phyloP scores from a whole-genome alignment of 768 basidiomycete genomes.

The Tricholoma saponaceum region DNA sequence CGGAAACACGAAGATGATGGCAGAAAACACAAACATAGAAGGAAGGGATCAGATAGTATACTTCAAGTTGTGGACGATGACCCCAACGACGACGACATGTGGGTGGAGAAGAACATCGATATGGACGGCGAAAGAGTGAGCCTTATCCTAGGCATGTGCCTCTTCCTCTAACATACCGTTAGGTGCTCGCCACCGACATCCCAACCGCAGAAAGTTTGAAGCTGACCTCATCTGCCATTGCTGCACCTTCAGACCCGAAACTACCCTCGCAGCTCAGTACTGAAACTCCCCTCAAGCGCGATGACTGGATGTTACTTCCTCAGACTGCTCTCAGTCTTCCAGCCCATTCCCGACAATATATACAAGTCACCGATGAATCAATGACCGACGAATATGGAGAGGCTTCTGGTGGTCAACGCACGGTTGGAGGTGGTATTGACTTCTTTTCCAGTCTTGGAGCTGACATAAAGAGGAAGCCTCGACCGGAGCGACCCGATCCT shows the following conservation, averaged over 20 bases:
- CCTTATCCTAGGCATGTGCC: constrained; percentile 10
- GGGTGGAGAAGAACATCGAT: constrained; percentile 86
- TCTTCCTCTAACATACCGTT: constrained; percentile 10
- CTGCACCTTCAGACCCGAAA: constrained; percentile 37
- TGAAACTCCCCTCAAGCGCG: constrained; percentile 56
- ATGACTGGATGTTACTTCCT: constrained; percentile 87
- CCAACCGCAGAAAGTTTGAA: constrained; percentile 72
- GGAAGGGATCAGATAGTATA: constrained; percentile 41
- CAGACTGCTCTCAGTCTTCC: constrained; percentile 27
- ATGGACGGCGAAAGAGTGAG: constrained; percentile 72
- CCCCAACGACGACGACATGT: constrained; percentile 68
- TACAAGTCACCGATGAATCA: constrained; percentile 38
- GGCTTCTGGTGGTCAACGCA: constrained; percentile 38
- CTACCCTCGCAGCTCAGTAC: constrained; percentile 45
- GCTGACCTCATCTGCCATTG: constrained; percentile 56
- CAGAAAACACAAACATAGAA: constrained; percentile 34
- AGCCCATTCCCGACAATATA: constrained; percentile 17
- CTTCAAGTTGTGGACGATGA: constrained; percentile 68
- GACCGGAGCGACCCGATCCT: constrained; percentile 56
- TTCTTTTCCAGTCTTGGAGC: constrained; percentile 89
- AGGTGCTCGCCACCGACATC: constrained; percentile 70
- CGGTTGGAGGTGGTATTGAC: constrained; percentile 61
- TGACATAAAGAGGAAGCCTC: constrained; percentile 60
- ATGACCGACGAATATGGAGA: constrained; percentile 69
- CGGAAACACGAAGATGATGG: constrained; percentile 43